Conservation (phyloP, 208 protist species). For the Leishmania major region DNA sequence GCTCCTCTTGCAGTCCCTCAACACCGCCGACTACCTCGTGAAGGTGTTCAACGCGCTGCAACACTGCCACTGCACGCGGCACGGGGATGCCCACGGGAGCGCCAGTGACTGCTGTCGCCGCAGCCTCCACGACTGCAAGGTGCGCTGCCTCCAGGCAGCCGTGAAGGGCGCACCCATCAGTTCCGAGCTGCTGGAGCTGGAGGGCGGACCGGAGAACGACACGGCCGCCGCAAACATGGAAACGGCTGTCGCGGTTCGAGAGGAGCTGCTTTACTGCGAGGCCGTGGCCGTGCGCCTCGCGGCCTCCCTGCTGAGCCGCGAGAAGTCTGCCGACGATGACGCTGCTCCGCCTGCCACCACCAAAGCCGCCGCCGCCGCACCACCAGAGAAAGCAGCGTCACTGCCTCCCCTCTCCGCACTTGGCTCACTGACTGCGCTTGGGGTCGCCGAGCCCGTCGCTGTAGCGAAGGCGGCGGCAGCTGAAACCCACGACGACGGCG, state of each 20-base stretch:
- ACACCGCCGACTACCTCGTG: slow-evolving; percentile 58
- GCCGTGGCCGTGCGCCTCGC: slow-evolving; percentile 38
- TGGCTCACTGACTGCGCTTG: background rate
- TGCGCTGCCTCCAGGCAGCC: slow-evolving; percentile 54
- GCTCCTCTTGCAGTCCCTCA: slow-evolving; percentile 51
- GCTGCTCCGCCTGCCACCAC: background rate
- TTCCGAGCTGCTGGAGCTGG: slow-evolving; percentile 31
- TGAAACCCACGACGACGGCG: background rate
- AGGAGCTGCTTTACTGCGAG: slow-evolving; percentile 77
- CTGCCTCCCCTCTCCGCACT: background rate
- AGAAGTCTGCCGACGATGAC: background rate
- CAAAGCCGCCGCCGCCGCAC: background rate
- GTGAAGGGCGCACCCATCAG: slow-evolving; percentile 40
- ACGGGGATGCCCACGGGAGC: slow-evolving; percentile 11
- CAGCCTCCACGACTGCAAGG: slow-evolving; percentile 37
- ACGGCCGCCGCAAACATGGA: slow-evolving; percentile 23
- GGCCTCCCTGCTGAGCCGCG: slow-evolving; percentile 15
- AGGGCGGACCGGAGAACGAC: slow-evolving; percentile 33
- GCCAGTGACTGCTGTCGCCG: slow-evolving; percentile 33
- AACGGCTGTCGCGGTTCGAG: slow-evolving; percentile 48
- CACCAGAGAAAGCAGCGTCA: background rate
- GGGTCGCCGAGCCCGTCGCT: background rate
- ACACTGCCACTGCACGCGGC: slow-evolving; percentile 48
- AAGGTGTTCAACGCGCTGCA: slow-evolving; percentile 76
- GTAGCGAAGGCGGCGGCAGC: background rate